These are phyloP conservation scores for Alisma plantagoaquatica DNA, from an alignment of 106 monocot species.

Conservation along the genomic window DNA sequence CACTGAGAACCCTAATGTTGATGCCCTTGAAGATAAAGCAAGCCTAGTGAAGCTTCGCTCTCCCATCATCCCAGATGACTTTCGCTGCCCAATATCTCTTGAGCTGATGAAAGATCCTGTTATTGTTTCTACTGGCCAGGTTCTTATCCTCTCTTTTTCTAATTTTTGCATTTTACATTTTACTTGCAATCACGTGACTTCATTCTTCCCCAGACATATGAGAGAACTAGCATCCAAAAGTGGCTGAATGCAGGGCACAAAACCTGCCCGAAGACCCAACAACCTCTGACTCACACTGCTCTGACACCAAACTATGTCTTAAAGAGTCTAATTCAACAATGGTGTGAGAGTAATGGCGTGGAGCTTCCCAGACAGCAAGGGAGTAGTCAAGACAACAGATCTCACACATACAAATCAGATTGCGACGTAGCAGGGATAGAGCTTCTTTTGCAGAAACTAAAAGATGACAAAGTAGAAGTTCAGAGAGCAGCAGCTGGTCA, in stretches of 20 bases:
- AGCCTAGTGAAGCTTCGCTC: conserved; percentile 27
- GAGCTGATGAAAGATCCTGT: conserved; percentile 83
- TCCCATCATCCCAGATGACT: conserved; percentile 76
- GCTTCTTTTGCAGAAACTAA: conserved; percentile 29
- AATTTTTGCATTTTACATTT: not conserved
- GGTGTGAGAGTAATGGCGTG: conserved; percentile 72
- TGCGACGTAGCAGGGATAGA: conserved; percentile 29
- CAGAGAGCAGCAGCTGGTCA: conserved; percentile 68
- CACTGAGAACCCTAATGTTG: conserved; percentile 15
- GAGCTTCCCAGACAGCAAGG: conserved; percentile 32
- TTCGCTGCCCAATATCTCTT: conserved; percentile 70
- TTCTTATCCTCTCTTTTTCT: conserved; percentile 3
- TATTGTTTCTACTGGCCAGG: conserved; percentile 73
- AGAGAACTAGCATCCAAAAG: conserved; percentile 71
- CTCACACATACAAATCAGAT: conserved; percentile 23
- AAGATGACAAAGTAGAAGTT: conserved; percentile 31
- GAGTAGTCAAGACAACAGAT: conserved; percentile 19
- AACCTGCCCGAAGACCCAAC: conserved; percentile 68
- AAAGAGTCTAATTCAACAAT: conserved; percentile 67
- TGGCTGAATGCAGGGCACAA: conserved; percentile 76
- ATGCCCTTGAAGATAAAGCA: conserved; percentile 17
- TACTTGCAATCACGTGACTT: not conserved
- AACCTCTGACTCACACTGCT: conserved; percentile 40
- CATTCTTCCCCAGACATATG: conserved; percentile 50
- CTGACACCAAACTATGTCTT: conserved; percentile 79